Evolutionary conservation across 1,139 yeast species (phyloP).

Genomic region (Geotrichum cucujoidarum): DNA sequence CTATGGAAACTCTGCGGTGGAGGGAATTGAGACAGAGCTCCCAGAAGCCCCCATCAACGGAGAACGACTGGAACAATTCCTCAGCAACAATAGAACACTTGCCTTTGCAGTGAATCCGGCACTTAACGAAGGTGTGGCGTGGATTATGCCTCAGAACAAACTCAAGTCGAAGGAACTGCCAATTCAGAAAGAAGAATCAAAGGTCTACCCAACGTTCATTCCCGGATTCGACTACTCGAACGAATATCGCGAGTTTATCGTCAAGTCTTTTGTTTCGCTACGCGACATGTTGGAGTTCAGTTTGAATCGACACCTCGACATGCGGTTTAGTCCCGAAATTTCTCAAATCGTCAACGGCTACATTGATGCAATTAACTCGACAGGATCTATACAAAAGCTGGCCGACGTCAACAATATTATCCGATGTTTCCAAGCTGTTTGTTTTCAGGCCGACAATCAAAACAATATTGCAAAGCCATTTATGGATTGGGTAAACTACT

Average conservation of each 20-base stretch:
- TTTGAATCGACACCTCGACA: constrained; percentile 8
- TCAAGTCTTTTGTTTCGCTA: constrained; percentile 32
- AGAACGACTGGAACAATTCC: constrained; percentile 34
- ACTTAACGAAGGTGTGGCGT: constrained; percentile 40
- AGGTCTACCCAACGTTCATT: constrained; percentile 40
- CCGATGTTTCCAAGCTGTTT: constrained; percentile 24
- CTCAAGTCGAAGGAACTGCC: constrained; percentile 17
- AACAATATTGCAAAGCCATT: constrained; percentile 22
- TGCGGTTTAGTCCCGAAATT: constrained; percentile 16
- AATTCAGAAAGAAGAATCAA: constrained; percentile 29
- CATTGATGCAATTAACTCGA: constrained; percentile 15
- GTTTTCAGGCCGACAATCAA: constrained; percentile 22
- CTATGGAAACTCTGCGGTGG: constrained; percentile 13
- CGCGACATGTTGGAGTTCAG: constrained; percentile 11
- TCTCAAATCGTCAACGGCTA: constrained; percentile 16
- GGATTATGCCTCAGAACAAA: constrained; percentile 37
- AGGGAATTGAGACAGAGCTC: constrained; percentile 11
- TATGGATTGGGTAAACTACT: constrained; percentile 28
- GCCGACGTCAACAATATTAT: constrained; percentile 26
- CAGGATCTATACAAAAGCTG: constrained; percentile 17
- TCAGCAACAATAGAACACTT: constrained; percentile 37
- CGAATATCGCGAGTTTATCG: constrained; percentile 39
- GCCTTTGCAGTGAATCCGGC: constrained; percentile 43
- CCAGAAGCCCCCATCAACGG: constrained; percentile 33
- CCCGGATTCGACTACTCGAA: constrained; percentile 39